Evolutionary conservation across 208 protist species (phyloP), one percentile per base, ranked within the genome.

Genomic region (Leishmania tarentolae): DNA sequence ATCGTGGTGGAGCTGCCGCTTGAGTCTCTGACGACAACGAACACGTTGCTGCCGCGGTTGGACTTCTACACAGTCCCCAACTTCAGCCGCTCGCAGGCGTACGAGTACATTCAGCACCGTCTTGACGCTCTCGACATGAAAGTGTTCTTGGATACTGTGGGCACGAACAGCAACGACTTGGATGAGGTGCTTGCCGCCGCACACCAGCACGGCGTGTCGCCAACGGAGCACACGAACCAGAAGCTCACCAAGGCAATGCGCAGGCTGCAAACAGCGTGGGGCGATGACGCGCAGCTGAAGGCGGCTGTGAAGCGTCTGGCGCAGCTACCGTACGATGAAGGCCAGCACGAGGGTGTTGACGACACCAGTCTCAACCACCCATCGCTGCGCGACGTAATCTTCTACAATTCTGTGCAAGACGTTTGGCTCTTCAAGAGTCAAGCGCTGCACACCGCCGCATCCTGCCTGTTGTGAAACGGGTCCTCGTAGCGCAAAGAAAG

Each of bases 351-450:
- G 74, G 93, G 91, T 4, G 75, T 92, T 35, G 88, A 94, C 44
- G 90, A 93, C 75, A 84, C 83, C 66, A 91, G 89, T 35, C 83
- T 96, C 21, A 87, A 84, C 35, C 83, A 90, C 79, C 87, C 88
- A 21, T 79, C 90, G 3, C 78, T 97, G 57, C 80, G 84, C 70
- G 89, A 90, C 76, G 91, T 97, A 47, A 89, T 95, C 28, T 83
- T 97, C 71, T 97, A 95, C 88, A 95, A 97, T 68, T 88, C 93
- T 5, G 87, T 97, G 69, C 86, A 91, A 83, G 93, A 95, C 83
- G 87, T 89, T 63, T 95, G 93, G 93, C 85, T 94, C 52, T 95
- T 97, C 72, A 75, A 85, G 53, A 91, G 87, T 70, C 84, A 93
- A 53, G 90, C 93, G n/a, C 88, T 95, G 74, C 92, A 95, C 85